A percentile compares a stretch with the other conserved stretches of the same genome.
Conservation (phyloP, 2,329 filamentous ascomycete species). For the Cladosporium sp. region DNA sequence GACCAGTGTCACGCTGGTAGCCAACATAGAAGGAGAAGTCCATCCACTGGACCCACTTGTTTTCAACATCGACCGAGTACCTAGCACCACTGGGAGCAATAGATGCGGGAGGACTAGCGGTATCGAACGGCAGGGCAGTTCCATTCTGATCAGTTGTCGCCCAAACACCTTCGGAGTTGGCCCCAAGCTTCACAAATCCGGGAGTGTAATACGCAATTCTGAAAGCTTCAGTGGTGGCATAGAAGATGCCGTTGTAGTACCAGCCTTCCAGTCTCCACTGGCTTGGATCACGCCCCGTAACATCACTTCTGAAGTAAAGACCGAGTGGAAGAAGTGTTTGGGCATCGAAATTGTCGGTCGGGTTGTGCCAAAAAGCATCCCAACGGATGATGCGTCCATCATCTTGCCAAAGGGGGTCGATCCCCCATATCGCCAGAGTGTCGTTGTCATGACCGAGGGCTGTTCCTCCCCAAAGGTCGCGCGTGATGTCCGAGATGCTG, state of each 20-base stretch:
- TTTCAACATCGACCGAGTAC: slow-evolving; percentile 44
- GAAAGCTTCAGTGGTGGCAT: slow-evolving; percentile 47
- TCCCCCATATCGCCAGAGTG: slow-evolving; percentile 34
- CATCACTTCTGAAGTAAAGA: slow-evolving; percentile 46
- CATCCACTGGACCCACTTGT: slow-evolving; percentile 55
- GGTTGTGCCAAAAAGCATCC: slow-evolving; percentile 51
- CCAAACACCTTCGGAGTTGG: slow-evolving; percentile 54
- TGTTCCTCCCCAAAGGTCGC: slow-evolving; percentile 47
- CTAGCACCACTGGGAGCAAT: slow-evolving; percentile 43
- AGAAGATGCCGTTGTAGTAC: slow-evolving; percentile 57
- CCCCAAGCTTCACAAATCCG: slow-evolving; percentile 11
- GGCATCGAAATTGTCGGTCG: slow-evolving; percentile 42
- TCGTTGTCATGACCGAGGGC: slow-evolving; percentile 41
- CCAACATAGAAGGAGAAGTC: slow-evolving; percentile 56
- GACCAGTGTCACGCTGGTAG: slow-evolving; percentile 46
- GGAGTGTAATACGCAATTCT: slow-evolving; percentile 42
- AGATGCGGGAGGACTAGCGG: slow-evolving; percentile 49
- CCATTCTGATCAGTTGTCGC: slow-evolving; percentile 48
- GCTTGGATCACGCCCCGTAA: slow-evolving; percentile 52
- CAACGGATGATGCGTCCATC: slow-evolving; percentile 38
- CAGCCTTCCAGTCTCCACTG: slow-evolving; percentile 53
- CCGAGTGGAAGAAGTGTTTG: slow-evolving; percentile 49
- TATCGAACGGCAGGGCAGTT: slow-evolving; percentile 46
- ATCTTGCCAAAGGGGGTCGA: slow-evolving; percentile 44
- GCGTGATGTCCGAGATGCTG: slow-evolving; percentile 45